Evolutionary conservation across 768 basidiomycete species (phyloP).

Genomic region (Chalciporus pseudorubinellus): DNA sequence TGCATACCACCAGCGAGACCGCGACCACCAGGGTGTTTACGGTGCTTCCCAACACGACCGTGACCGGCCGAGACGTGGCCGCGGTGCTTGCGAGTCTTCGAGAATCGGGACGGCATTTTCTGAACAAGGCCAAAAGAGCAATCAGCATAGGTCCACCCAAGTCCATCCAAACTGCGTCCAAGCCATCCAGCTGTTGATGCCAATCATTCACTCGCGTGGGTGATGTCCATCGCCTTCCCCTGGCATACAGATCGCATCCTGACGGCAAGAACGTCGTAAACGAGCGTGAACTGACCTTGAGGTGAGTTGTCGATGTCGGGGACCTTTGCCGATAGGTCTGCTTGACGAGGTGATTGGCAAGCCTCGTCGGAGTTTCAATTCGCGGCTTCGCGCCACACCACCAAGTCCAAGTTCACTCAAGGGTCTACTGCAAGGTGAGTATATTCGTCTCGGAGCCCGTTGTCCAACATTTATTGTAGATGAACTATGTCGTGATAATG

Average conservation of each 20-base stretch:
- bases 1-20: constrained; percentile 99
- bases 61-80: constrained; percentile 99
- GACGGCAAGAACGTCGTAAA: constrained; percentile 17
- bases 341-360: constrained; percentile 1
- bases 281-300: constrained; percentile 62
- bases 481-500: constrained; percentile 55
- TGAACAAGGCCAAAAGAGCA: constrained; percentile 22
- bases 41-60: constrained; percentile 99
- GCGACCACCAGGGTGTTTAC: constrained; percentile 99
- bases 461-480: constrained; percentile 69
- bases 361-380: constrained; percentile 28
- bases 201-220: constrained; percentile 14
- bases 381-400: constrained; percentile 15
- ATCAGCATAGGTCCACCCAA: constrained; percentile 18
- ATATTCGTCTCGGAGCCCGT: constrained; percentile 32
- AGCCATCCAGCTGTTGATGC: constrained; percentile 54
- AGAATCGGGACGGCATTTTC: constrained; percentile 93
- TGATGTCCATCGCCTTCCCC: constrained; percentile 15
- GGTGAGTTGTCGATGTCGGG: constrained; percentile 48
- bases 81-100: constrained; percentile 98
- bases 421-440: constrained; percentile 20
- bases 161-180: constrained; percentile 34
- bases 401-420: constrained; percentile 10
- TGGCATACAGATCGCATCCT: constrained; percentile 5
- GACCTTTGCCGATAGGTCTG: constrained; percentile 18